Evolutionary conservation across 2,329 filamentous ascomycete genomes (phyloP).

Genomic region (Cyphellophora europaea): DNA sequence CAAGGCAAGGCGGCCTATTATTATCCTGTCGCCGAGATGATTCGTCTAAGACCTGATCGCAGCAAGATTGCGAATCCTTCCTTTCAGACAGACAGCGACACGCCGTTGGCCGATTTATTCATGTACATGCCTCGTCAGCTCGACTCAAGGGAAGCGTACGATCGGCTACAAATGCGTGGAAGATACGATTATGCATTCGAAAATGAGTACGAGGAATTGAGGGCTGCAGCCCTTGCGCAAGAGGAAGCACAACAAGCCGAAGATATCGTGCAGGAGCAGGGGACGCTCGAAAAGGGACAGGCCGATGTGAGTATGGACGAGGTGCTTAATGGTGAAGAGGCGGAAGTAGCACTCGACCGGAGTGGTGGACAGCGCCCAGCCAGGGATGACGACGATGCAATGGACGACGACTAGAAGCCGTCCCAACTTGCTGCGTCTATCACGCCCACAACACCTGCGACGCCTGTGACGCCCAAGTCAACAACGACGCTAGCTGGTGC

Average conservation of each 20-base stretch:
- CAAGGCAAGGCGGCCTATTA: conserved; percentile 49
- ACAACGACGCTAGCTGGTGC: too few species aligned
- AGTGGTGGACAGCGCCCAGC: conserved; percentile 2
- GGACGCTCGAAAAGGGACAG: conserved; percentile 9
- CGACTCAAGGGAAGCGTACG: conserved; percentile 17
- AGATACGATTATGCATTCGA: conserved; percentile 36
- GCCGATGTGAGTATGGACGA: conserved; percentile 15
- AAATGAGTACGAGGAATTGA: conserved; percentile 17
- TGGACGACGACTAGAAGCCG: not conserved
- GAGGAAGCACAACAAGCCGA: conserved; percentile 17
- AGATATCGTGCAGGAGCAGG: conserved; percentile 18
- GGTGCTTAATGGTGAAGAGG: conserved; percentile 12
- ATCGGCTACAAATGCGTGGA: conserved; percentile 32
- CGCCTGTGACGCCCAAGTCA: too few species aligned
- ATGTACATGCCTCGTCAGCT: conserved; percentile 43
- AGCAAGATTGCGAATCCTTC: conserved; percentile 24
- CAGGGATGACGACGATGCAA: conserved; percentile 7
- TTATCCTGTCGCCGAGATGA: conserved; percentile 41
- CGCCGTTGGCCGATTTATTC: conserved; percentile 37
- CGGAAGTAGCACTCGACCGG: conserved; percentile 8
- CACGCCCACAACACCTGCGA: too few species aligned
- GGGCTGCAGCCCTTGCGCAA: conserved; percentile 6
- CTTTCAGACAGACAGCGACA: conserved; percentile 26
- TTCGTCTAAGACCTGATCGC: conserved; percentile 41
- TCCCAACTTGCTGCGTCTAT: too few species aligned